Base-by-base conservation (phyloP, 2,329 filamentous ascomycete species). In the Penicillium sp. region DNA sequence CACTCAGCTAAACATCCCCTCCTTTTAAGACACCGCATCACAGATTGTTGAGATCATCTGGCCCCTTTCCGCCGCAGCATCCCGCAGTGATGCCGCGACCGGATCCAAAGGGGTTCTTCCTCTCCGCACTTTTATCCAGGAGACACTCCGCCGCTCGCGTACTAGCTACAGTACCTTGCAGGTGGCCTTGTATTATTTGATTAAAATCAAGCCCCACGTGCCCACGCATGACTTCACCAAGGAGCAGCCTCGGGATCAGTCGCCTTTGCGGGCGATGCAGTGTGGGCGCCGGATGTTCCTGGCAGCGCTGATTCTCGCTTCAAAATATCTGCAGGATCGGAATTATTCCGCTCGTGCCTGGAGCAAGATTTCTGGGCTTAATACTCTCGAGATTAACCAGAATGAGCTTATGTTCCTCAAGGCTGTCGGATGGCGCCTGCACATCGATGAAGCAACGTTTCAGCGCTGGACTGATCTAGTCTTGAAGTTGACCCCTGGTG, bases 331-430 rank as follows among this genome's bases (percentile, higher is more conserved):
- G 44, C 94, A 99, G 75, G 94, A 99, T 73, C 88, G 93, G 65
- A 99, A 97, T 77, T 99, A 96, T 76, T 97, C 94, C 14, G 91
- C 94, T 46, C 88, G 93, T 53, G 94, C 94, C 40, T 99, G 94
- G 94, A 97, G 93, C 75, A 97, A 96, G 80, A 99, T 99, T 66
- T 97, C 94, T 17, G 94, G 94, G n/a, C 81, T 99, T 55, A 91
- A 90, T 71, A 92, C 91, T 4, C 80, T 84, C 54, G 94, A 99
- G 77, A 97, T 99, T 75, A 97, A 97, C 76, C 88, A 91, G 69
- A 97, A 97, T 73, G 94, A 99, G 77, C 88, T 95, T 73, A 87
- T 90, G 17, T 99, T 97, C 72, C 82, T 99, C 44, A 78, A 88
- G 58, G 90, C 92, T 43, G 90, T 99, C 60, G 88, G 91, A 73